Percentiles rank a stretch among this genome's conserved stretches.
phyloP scores from a whole-genome alignment of 1,139 yeast species.

The Candida sojae region DNA sequence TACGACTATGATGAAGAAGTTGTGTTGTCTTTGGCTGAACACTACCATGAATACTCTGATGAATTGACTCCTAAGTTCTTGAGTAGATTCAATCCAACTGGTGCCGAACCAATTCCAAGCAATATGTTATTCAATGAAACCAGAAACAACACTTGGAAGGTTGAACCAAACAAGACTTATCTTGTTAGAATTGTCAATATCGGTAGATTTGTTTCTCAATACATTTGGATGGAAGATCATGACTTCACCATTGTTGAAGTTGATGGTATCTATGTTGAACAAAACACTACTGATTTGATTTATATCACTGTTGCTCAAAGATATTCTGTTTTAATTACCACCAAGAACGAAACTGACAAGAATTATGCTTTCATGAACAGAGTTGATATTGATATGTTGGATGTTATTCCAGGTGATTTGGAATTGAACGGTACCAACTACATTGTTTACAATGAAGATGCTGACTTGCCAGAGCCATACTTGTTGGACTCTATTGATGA shows the following conservation, averaged over 20 bases:
- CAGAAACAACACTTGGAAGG: constrained; percentile 55
- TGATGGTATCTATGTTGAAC: constrained; percentile 69
- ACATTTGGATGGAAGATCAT: constrained; percentile 67
- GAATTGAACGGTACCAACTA: constrained; percentile 55
- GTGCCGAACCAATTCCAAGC: constrained; percentile 80
- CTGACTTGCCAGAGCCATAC: constrained; percentile 26
- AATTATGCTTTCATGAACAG: constrained; percentile 66
- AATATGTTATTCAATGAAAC: constrained; percentile 66
- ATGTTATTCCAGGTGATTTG: constrained; percentile 56
- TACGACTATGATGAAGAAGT: constrained; percentile 66
- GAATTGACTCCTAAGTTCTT: constrained; percentile 50
- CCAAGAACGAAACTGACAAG: constrained; percentile 46
- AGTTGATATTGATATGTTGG: constrained; percentile 68
- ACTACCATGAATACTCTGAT: constrained; percentile 57
- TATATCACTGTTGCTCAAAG: constrained; percentile 76
- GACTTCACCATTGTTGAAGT: constrained; percentile 67
- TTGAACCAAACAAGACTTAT: constrained; percentile 64
- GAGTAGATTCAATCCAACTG: constrained; percentile 72
- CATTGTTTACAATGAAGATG: constrained; percentile 46
- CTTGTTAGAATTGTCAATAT: constrained; percentile 62
- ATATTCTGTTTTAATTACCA: constrained; percentile 58
- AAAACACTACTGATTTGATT: constrained; percentile 54
- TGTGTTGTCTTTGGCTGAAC: constrained; percentile 56
- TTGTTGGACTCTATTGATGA: constrained; percentile 23
- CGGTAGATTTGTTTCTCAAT: constrained; percentile 76